A percentile compares a stretch with the other conserved stretches of the same genome.
Evolutionary conservation across 345 rosid species (phyloP).

Genomic region (Lenwebbia sp.): DNA sequence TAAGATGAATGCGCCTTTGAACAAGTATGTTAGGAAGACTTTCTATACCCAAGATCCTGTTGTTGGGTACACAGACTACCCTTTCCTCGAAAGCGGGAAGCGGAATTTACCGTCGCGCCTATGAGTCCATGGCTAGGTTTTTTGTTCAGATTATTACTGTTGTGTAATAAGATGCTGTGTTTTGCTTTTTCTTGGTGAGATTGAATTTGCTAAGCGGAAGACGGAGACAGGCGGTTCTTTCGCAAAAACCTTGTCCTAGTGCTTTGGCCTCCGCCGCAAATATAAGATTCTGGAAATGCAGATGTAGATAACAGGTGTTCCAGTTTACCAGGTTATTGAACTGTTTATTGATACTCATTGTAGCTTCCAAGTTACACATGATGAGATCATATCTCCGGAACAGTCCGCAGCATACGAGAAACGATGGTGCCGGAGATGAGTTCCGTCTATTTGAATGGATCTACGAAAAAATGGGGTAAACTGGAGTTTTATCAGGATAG

Average conservation of each 20-base stretch:
- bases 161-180: not conserved
- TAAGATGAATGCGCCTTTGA: constrained; percentile 3
- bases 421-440: not conserved
- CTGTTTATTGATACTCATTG: not conserved
- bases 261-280: not conserved
- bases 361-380: not conserved
- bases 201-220: not conserved
- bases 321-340: not conserved
- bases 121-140: not conserved
- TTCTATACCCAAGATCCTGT: constrained; percentile 14
- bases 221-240: not conserved
- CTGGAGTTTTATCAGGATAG: constrained; percentile 6
- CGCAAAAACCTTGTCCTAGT: not conserved
- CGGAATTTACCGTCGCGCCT: not conserved
- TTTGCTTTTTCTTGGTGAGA: not conserved
- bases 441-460: not conserved
- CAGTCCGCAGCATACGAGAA: not conserved
- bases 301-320: not conserved
- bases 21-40: constrained; percentile 6
- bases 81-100: not conserved
- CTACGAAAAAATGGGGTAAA: constrained; percentile 3
- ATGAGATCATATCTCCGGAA: not conserved
- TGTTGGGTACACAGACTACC: constrained; percentile 13
- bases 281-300: not conserved
- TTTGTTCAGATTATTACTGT: not conserved